Conservation (phyloP, 805 yeast genomes). For the Kodamaea lidongshanica region DNA sequence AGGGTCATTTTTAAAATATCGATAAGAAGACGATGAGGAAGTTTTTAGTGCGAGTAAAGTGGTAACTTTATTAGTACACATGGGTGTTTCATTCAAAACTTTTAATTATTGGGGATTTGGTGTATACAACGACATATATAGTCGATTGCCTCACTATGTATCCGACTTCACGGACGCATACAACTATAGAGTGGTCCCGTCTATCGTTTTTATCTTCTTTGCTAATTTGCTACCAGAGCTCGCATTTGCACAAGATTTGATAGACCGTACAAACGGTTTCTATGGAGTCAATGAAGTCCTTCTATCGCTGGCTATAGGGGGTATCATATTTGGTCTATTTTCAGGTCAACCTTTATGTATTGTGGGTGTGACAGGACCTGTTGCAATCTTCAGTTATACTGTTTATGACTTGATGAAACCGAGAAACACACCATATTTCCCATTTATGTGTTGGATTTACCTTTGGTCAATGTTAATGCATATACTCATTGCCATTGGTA, state of each 20-base stretch:
- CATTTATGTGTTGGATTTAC: conserved; percentile 94
- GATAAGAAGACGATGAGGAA: too few relatives aligned
- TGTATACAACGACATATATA: conserved; percentile 44
- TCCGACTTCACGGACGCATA: conserved; percentile 81
- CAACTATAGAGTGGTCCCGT: conserved; percentile 83
- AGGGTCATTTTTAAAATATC: too few relatives aligned
- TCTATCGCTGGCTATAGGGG: conserved; percentile 79
- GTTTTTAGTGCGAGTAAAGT: too few relatives aligned
- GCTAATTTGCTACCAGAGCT: conserved; percentile 88
- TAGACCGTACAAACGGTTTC: conserved; percentile 77
- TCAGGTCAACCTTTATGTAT: conserved; percentile 91
- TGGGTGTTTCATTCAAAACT: conserved; percentile 8
- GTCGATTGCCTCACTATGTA: conserved; percentile 57
- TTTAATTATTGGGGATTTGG: conserved; percentile 38
- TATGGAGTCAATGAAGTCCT: conserved; percentile 92
- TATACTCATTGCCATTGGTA: conserved; percentile 60
- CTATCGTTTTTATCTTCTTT: conserved; percentile 77
- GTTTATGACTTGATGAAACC: conserved; percentile 67
- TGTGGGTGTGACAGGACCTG: conserved; percentile 97
- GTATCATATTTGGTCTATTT: conserved; percentile 78
- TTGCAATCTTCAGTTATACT: conserved; percentile 85
- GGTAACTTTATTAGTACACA: too few relatives aligned
- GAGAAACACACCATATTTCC: conserved; percentile 56
- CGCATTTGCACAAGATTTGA: conserved; percentile 96
- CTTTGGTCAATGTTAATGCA: conserved; percentile 88